A percentile compares a stretch with the other conserved stretches of the same genome.
Evolutionary conservation across 2,329 filamentous ascomycete species (phyloP).

Genomic region (Curvularia hawaiiensis): DNA sequence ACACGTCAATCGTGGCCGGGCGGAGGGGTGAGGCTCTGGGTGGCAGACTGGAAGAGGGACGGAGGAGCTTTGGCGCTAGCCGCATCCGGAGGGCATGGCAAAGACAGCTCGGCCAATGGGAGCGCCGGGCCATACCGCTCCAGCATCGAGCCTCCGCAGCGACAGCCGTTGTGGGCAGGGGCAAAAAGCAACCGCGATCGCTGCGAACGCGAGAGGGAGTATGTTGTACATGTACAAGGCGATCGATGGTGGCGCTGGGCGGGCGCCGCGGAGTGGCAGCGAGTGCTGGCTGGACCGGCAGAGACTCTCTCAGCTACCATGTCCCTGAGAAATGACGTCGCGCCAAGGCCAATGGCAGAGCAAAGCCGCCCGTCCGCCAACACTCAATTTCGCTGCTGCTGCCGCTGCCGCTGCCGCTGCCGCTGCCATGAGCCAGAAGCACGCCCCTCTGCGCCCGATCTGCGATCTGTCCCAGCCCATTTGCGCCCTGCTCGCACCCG

Average conservation of each 20-base stretch:
- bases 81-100: not conserved
- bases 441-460: conserved; percentile 1
- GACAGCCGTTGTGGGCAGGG: not conserved
- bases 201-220: not conserved
- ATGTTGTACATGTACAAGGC: not conserved
- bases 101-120: conserved; percentile 12
- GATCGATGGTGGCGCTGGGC: too few species aligned
- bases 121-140: conserved; percentile 8
- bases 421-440: too few species aligned
- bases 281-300: too few species aligned
- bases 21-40: conserved; percentile 9
- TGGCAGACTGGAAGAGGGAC: too few species aligned
- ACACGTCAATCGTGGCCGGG: conserved; percentile 7
- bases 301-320: not conserved
- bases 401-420: conserved; percentile 1
- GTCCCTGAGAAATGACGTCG: conserved; percentile 18
- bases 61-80: not conserved
- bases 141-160: not conserved
- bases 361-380: conserved; percentile 4
- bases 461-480: conserved; percentile 6
- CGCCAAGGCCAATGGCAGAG: conserved; percentile 9
- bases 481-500: conserved; percentile 2
- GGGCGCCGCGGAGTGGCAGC: too few species aligned
- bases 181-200: not conserved
- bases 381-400: conserved; percentile 16